phyloP scores from a whole-genome alignment of 306 rosid genomes.

The Vigna radiata region DNA sequence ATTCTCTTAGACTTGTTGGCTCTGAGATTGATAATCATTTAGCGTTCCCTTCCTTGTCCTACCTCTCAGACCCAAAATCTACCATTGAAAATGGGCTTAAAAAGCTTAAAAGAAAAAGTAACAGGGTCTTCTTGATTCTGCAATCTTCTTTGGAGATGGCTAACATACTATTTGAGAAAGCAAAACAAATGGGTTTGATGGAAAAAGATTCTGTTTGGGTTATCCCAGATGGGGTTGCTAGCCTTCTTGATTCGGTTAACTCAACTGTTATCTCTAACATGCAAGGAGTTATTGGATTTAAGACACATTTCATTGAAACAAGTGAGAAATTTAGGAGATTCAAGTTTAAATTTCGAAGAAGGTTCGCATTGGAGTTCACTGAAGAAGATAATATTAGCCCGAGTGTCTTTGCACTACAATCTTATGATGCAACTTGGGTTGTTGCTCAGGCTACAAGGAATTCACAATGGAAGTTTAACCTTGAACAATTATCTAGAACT shows the following conservation, averaged over 20 bases:
- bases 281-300: slow-evolving; percentile 73
- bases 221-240: slow-evolving; percentile 56
- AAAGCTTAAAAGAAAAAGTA: slow-evolving; percentile 50
- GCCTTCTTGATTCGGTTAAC: slow-evolving; percentile 58
- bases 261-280: slow-evolving; percentile 49
- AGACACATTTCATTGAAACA: slow-evolving; percentile 48
- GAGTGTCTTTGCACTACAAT: slow-evolving; percentile 59
- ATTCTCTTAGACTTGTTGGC: slow-evolving; percentile 53
- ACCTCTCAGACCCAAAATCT: slow-evolving; percentile 45
- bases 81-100: slow-evolving; percentile 52
- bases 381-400: slow-evolving; percentile 63
- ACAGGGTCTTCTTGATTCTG: slow-evolving; percentile 60
- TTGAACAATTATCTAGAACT: slow-evolving; percentile 31
- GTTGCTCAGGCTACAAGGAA: slow-evolving; percentile 42
- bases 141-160: slow-evolving; percentile 59
- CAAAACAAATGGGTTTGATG: slow-evolving; percentile 64
- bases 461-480: slow-evolving; percentile 37
- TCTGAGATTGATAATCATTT: slow-evolving; percentile 53
- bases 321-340: slow-evolving; percentile 44
- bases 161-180: slow-evolving; percentile 50
- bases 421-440: slow-evolving; percentile 56
- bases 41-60: slow-evolving; percentile 51
- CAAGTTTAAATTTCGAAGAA: slow-evolving; percentile 53
- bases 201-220: slow-evolving; percentile 68
- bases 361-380: slow-evolving; percentile 50